These are phyloP conservation scores for Corchorus olitorius DNA, from an alignment of 345 rosid genomes.

Conservation along the genomic window DNA sequence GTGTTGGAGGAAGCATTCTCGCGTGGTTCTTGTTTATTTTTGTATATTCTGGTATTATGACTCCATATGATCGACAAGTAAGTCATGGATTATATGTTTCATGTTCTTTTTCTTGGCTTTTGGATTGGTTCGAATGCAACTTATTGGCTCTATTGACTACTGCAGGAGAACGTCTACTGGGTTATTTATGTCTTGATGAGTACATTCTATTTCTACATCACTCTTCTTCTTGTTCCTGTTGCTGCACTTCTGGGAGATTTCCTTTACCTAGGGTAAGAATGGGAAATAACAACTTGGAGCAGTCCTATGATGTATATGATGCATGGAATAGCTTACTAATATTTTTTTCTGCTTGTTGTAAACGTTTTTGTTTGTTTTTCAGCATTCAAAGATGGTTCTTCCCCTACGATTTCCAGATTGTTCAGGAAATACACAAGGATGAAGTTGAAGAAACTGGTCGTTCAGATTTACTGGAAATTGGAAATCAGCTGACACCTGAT, in stretches of 20 bases:
- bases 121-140: constrained; percentile 17
- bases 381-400: constrained; percentile 94
- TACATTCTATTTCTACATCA: constrained; percentile 82
- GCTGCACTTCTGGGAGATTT: constrained; percentile 93
- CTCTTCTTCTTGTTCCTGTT: constrained; percentile 76
- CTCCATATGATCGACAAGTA: constrained; percentile 46
- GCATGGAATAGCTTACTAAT: neutral
- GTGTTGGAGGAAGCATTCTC: constrained; percentile 89
- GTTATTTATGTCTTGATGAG: constrained; percentile 91
- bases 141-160: constrained; percentile 14
- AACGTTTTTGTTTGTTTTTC: constrained; percentile 6
- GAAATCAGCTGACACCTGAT: constrained; percentile 65
- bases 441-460: constrained; percentile 56
- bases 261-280: constrained; percentile 79
- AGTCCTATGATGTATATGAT: neutral
- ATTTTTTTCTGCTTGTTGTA: neutral
- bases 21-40: constrained; percentile 85
- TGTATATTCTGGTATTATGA: constrained; percentile 67
- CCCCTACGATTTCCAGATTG: constrained; percentile 92
- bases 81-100: neutral
- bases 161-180: constrained; percentile 81
- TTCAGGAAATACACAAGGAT: constrained; percentile 84
- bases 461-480: constrained; percentile 50
- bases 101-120: neutral
- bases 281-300: constrained; percentile 17